These are phyloP conservation scores for Lolium multiflorum DNA, from an alignment of 176 grass and related monocot species.

Conservation along the genomic window DNA sequence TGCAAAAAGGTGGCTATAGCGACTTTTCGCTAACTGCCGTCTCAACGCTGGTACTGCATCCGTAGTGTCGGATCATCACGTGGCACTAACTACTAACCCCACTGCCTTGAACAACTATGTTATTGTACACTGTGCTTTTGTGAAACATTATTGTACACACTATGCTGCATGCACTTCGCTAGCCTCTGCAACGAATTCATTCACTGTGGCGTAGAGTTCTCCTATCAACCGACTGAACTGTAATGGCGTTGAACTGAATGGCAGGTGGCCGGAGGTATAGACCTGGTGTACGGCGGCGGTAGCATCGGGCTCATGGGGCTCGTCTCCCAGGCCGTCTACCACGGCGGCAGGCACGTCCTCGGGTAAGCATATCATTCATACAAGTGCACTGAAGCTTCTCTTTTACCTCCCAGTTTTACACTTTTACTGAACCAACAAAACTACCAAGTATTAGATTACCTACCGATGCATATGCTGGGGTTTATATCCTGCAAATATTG, in stretches of 20 bases:
- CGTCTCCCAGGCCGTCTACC: constrained; percentile 63
- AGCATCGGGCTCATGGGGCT: constrained; percentile 70
- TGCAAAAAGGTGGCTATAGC: too few relatives aligned
- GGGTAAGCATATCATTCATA: constrained; percentile 32
- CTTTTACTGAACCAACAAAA: too few relatives aligned
- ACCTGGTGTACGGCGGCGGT: constrained; percentile 75
- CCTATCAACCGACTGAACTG: neutral
- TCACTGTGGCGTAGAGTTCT: neutral
- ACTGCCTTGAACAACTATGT: neutral
- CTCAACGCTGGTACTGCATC: too few relatives aligned
- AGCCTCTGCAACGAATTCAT: neutral
- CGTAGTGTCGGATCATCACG: too few relatives aligned
- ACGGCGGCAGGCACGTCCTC: constrained; percentile 61
- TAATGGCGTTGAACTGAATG: neutral
- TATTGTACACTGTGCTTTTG: neutral
- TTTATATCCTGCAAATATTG: too few relatives aligned
- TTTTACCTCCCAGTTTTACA: too few relatives aligned
- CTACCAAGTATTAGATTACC: too few relatives aligned
- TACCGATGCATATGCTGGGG: too few relatives aligned
- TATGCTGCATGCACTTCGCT: neutral
- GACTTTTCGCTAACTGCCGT: too few relatives aligned
- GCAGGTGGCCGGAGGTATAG: constrained; percentile 68
- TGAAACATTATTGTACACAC: too few relatives aligned
- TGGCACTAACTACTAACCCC: too few relatives aligned
- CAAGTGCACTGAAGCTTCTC: too few relatives aligned